A percentile compares a stretch with the other conserved stretches of the same genome.
phyloP scores from a whole-genome alignment of 2,329 filamentous ascomycete species.

The Pezizomycotina sp. region DNA sequence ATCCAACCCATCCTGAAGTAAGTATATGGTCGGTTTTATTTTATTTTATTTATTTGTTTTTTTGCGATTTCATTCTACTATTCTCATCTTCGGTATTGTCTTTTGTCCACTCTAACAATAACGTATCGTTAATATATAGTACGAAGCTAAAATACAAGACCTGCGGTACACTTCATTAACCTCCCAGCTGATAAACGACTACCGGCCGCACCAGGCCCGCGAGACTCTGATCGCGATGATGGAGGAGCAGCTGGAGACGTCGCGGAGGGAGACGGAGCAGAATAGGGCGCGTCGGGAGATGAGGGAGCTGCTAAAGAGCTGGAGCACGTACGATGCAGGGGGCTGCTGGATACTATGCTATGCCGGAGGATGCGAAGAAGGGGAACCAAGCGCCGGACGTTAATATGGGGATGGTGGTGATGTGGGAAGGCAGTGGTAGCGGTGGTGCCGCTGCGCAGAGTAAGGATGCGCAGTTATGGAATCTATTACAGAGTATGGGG shows the following conservation, averaged over 20 bases:
- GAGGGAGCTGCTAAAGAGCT: slow-evolving; percentile 51
- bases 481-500: too few relatives aligned
- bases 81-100: too few relatives aligned
- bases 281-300: slow-evolving; percentile 57
- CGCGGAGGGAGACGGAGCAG: slow-evolving; percentile 54
- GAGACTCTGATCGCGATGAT: slow-evolving; percentile 77
- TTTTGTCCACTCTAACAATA: too few relatives aligned
- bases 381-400: slow-evolving; percentile 1
- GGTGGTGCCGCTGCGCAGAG: slow-evolving; percentile 14
- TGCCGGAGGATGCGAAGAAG: slow-evolving; percentile 4
- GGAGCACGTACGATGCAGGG: slow-evolving; percentile 33
- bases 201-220: slow-evolving; percentile 78
- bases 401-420: slow-evolving; percentile 2
- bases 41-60: background rate
- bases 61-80: too few relatives aligned
- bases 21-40: background rate
- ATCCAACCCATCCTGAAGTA: background rate
- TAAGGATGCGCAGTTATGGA: slow-evolving; percentile 14
- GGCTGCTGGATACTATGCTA: too few relatives aligned
- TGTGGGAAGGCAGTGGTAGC: slow-evolving; percentile 26
- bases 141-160: slow-evolving; percentile 56
- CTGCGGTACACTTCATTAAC: slow-evolving; percentile 69
- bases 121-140: slow-evolving; percentile 35
- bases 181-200: slow-evolving; percentile 83
- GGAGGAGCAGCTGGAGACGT: slow-evolving; percentile 63